A percentile compares a stretch with the other conserved stretches of the same genome.
Evolutionary conservation across 345 rosid species (phyloP).

Genomic region (Pistacia vera): DNA sequence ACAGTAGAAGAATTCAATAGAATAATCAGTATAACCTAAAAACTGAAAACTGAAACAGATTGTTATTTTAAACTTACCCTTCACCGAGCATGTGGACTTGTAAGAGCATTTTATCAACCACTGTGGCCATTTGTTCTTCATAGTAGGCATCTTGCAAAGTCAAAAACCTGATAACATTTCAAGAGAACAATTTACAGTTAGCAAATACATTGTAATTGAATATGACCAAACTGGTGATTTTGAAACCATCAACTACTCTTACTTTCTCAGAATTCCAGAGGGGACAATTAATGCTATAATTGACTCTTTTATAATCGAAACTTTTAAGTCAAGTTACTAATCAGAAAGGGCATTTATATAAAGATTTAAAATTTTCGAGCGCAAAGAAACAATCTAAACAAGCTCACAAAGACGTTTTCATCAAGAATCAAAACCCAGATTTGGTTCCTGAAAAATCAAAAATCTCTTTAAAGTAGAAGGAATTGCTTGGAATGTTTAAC

Average conservation of each 20-base stretch:
- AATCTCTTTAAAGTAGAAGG: neutral
- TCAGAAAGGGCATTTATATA: neutral
- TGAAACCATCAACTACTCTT: neutral
- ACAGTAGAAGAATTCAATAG: neutral
- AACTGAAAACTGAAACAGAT: neutral
- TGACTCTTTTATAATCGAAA: neutral
- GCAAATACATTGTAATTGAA: slow-evolving; percentile 5
- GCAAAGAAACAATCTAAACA: neutral
- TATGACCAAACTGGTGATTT: neutral
- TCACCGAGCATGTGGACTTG: slow-evolving; percentile 71
- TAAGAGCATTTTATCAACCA: slow-evolving; percentile 53
- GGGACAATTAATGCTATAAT: neutral
- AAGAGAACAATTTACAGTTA: slow-evolving; percentile 24
- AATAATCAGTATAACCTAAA: neutral
- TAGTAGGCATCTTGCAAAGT: slow-evolving; percentile 68
- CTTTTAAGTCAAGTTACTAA: neutral
- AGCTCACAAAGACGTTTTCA: neutral
- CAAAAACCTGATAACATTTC: slow-evolving; percentile 59
- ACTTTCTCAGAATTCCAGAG: neutral
- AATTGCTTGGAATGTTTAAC: neutral
- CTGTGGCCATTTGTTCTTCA: slow-evolving; percentile 55
- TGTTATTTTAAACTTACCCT: slow-evolving; percentile 56
- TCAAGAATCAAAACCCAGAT: neutral
- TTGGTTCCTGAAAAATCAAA: neutral
- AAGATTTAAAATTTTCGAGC: neutral